Evolutionary conservation across 371 early-diverging fungal species (phyloP).

Genomic region (Syncephalastrum racemosum): DNA sequence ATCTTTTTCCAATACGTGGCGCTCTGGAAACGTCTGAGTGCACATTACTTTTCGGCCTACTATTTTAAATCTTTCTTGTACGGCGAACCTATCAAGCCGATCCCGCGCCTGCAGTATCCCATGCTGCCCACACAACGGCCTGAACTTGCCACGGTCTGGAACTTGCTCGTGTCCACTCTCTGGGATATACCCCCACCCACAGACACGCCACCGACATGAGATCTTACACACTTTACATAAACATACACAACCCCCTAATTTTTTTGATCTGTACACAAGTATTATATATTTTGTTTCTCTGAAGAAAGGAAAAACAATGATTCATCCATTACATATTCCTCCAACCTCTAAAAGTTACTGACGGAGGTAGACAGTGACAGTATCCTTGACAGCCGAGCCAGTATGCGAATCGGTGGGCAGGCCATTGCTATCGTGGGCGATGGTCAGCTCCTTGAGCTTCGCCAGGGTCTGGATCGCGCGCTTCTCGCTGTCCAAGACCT

Average conservation of each 20-base stretch:
- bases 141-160: too few species aligned
- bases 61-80: constrained; percentile 58
- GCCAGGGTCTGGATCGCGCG: constrained; percentile 64
- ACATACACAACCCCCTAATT: too few species aligned
- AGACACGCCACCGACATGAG: too few species aligned
- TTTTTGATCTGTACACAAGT: too few species aligned
- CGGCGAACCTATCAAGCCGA: constrained; percentile 62
- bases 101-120: constrained; percentile 49
- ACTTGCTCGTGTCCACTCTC: too few species aligned
- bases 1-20: constrained; percentile 65
- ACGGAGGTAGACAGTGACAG: constrained; percentile 32
- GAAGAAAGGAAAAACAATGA: too few species aligned
- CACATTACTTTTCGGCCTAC: constrained; percentile 59
- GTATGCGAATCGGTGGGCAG: constrained; percentile 76
- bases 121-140: background rate
- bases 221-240: too few species aligned
- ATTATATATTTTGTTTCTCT: too few species aligned
- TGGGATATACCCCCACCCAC: too few species aligned
- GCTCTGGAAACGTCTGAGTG: constrained; percentile 59
- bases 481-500: constrained; percentile 49
- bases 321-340: too few species aligned
- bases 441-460: constrained; percentile 66
- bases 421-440: constrained; percentile 35
- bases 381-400: constrained; percentile 25
- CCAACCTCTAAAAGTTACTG: constrained; percentile 18